Evolutionary conservation across 2,329 filamentous ascomycete species (phyloP).

Genomic region (Tolypocladium ophioglossoides): DNA sequence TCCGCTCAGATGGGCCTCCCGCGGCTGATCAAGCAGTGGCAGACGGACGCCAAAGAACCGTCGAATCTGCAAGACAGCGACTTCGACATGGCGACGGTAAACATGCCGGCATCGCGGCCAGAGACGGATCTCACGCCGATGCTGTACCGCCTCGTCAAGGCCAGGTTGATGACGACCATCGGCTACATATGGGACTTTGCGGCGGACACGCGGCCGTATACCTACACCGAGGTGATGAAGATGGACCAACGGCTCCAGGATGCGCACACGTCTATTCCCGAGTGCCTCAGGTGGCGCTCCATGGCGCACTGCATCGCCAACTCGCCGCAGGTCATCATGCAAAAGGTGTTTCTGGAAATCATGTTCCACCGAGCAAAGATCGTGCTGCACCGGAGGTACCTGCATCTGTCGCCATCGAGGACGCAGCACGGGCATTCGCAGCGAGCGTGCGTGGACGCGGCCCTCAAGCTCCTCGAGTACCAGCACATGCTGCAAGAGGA

Average conservation of each 20-base stretch:
- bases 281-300: background rate
- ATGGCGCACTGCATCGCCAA: conserved; percentile 16
- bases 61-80: conserved; percentile 33
- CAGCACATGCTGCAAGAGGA: conserved; percentile 15
- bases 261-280: no score
- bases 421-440: conserved; percentile 12
- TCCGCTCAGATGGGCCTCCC: conserved; percentile 36
- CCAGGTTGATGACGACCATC: conserved; percentile 12
- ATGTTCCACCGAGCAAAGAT: conserved; percentile 31
- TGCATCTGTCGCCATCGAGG: background rate
- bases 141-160: conserved; percentile 11
- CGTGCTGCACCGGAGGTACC: conserved; percentile 27
- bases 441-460: conserved; percentile 11
- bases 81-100: conserved; percentile 21
- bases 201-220: conserved; percentile 1
- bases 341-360: conserved; percentile 5
- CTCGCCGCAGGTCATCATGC: conserved; percentile 16
- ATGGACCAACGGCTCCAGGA: conserved; percentile 20
- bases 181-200: conserved; percentile 10
- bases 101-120: conserved; percentile 23
- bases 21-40: conserved; percentile 26
- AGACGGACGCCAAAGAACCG: conserved; percentile 30
- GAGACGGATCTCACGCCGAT: conserved; percentile 14
- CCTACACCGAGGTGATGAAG: conserved; percentile 17
- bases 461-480: conserved; percentile 11